Percentiles rank a stretch among this genome's conserved stretches.
Evolutionary conservation across 2,329 filamentous ascomycete species (phyloP).

Genomic region (Colletotrichum sp.): DNA sequence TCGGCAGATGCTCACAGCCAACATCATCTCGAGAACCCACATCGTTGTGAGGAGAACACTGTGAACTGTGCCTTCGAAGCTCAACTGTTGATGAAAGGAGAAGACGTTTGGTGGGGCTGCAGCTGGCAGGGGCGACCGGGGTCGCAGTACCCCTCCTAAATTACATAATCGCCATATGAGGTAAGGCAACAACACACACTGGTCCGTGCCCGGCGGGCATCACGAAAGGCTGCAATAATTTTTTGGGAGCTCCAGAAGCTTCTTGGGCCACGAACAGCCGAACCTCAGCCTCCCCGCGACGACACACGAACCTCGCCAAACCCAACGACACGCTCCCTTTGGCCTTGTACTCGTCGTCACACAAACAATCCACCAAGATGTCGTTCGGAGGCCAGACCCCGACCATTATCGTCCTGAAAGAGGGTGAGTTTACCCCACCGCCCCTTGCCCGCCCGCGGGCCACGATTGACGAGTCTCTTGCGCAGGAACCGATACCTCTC

Average conservation of each 20-base stretch:
- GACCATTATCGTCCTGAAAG: constrained; percentile 97
- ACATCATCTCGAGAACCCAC: neutral
- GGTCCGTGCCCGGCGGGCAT: constrained; percentile 24
- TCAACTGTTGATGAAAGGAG: neutral
- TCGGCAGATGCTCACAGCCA: neutral
- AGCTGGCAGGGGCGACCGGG: neutral
- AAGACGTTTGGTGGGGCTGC: neutral
- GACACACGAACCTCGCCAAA: neutral
- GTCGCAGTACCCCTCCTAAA: constrained; percentile 14
- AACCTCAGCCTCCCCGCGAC: constrained; percentile 14
- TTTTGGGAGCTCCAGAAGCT: constrained; percentile 53
- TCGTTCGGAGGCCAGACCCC: constrained; percentile 97
- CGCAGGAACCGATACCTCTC: constrained; percentile 92
- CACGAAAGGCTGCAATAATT: constrained; percentile 52
- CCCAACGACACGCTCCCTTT: neutral
- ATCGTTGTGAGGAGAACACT: neutral
- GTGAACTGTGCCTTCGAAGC: neutral
- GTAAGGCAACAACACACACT: constrained; percentile 14
- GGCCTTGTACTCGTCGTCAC: neutral
- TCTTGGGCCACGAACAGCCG: constrained; percentile 30
- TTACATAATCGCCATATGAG: constrained; percentile 20
- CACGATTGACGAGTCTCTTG: constrained; percentile 21
- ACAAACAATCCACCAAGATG: constrained; percentile 60
- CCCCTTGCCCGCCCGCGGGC: constrained; percentile 27
- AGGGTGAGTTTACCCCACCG: constrained; percentile 70